Evolutionary conservation across 306 rosid genomes (phyloP).

Genomic region (Malus sylvestris): DNA sequence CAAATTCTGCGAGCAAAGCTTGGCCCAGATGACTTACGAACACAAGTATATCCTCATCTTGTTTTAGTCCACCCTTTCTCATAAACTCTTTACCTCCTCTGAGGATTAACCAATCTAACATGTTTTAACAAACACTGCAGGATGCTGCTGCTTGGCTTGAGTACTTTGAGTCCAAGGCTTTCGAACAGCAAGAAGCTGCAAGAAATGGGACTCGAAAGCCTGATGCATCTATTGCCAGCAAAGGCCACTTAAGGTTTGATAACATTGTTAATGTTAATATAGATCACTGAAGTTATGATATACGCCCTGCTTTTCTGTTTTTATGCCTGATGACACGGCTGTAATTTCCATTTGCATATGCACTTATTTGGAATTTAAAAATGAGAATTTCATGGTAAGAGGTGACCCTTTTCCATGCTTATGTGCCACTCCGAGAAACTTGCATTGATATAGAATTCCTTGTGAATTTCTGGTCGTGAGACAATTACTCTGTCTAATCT

Average conservation of each 20-base stretch:
- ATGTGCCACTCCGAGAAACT: background rate
- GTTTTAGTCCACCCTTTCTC: too few species aligned
- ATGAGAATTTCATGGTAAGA: background rate
- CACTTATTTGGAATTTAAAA: background rate
- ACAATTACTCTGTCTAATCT: background rate
- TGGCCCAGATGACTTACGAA: constrained; percentile 94
- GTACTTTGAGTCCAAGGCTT: constrained; percentile 98
- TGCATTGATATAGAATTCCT: background rate
- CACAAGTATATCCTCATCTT: constrained; percentile 56
- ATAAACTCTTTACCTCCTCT: background rate
- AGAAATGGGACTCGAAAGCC: constrained; percentile 93
- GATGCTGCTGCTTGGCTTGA: constrained; percentile 99
- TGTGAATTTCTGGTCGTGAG: background rate
- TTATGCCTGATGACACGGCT: background rate
- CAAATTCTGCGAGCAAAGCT: constrained; percentile 91
- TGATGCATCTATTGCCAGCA: constrained; percentile 96
- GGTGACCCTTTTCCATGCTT: background rate
- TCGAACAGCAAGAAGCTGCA: constrained; percentile 99
- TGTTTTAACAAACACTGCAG: constrained; percentile 38
- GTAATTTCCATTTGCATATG: background rate
- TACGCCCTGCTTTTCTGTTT: background rate
- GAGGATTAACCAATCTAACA: background rate
- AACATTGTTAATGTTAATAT: constrained; percentile 9
- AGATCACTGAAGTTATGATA: background rate
- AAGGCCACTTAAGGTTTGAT: constrained; percentile 90